Evolutionary conservation across 768 basidiomycete genomes (phyloP).

Genomic region (Baorangia bicolor): DNA sequence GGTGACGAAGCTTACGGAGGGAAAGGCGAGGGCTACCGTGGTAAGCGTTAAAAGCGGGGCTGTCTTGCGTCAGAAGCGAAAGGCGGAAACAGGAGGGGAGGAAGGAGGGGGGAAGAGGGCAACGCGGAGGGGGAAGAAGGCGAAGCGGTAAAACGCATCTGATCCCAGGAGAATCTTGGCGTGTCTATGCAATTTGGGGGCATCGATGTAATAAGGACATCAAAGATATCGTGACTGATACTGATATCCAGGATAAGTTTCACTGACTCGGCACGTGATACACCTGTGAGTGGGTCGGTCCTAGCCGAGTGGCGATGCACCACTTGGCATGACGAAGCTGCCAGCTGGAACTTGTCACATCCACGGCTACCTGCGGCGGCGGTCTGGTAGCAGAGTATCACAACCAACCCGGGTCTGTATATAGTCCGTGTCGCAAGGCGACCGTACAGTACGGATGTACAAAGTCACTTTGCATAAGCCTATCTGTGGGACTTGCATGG

Average conservation of each 20-base stretch:
- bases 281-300: neutral
- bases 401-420: too few relatives aligned
- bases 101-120: conserved; percentile 46
- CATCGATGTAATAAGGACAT: neutral
- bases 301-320: too few relatives aligned
- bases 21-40: conserved; percentile 57
- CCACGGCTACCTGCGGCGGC: neutral
- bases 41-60: conserved; percentile 65
- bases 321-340: too few relatives aligned
- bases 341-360: too few relatives aligned
- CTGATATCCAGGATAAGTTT: neutral
- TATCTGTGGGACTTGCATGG: neutral
- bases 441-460: neutral
- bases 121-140: conserved; percentile 46
- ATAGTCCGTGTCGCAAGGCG: neutral
- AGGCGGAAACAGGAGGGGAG: conserved; percentile 38
- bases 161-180: neutral
- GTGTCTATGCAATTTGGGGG: neutral
- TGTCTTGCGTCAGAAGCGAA: conserved; percentile 55
- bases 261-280: neutral
- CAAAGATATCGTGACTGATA: neutral
- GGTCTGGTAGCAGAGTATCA: neutral
- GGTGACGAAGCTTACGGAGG: conserved; percentile 50
- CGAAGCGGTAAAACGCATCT: conserved; percentile 27
- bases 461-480: neutral